A percentile compares a stretch with the other conserved stretches of the same genome.
Conservation (phyloP, 225 moss, liverwort and hornwort species). For the Pseudoscleropodium purum region DNA sequence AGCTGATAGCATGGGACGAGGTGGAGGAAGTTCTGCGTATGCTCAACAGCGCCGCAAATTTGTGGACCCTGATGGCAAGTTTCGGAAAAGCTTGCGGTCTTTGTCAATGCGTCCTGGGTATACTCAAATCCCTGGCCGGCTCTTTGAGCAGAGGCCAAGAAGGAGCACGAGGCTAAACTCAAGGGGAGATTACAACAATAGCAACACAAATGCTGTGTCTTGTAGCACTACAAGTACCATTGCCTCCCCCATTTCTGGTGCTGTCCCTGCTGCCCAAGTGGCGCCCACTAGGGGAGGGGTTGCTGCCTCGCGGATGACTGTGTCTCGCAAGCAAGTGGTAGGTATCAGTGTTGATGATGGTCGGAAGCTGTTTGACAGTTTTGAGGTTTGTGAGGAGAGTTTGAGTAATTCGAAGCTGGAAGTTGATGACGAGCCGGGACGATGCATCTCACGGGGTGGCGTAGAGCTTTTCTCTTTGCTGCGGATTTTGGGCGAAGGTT, state of each 20-base stretch:
- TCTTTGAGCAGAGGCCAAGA: constrained; percentile 80
- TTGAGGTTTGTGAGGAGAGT: constrained; percentile 46
- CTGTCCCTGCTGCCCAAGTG: constrained; percentile 17
- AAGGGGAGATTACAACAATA: constrained; percentile 45
- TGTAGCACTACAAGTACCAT: constrained; percentile 15
- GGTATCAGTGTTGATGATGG: constrained; percentile 83
- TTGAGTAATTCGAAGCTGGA: constrained; percentile 47
- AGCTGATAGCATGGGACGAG: constrained; percentile 31
- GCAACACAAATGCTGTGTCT: constrained; percentile 30
- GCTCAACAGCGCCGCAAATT: constrained; percentile 91
- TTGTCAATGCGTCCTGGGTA: constrained; percentile 92
- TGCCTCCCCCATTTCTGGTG: background rate
- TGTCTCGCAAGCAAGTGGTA: constrained; percentile 59
- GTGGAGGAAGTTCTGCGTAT: constrained; percentile 40
- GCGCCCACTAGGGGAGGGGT: constrained; percentile 34
- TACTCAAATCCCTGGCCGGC: constrained; percentile 90
- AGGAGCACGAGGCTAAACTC: constrained; percentile 77
- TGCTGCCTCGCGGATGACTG: constrained; percentile 32
- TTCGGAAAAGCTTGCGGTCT: constrained; percentile 95
- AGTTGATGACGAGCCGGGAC: constrained; percentile 54
- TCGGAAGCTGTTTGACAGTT: constrained; percentile 54
- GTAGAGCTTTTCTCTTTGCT: constrained; percentile 72
- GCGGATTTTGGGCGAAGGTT: constrained; percentile 76
- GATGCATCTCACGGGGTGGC: constrained; percentile 46
- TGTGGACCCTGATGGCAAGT: constrained; percentile 81